These are phyloP conservation scores for Biscogniauxia marginata DNA, from an alignment of 2,329 filamentous ascomycete species.

Conservation along the genomic window DNA sequence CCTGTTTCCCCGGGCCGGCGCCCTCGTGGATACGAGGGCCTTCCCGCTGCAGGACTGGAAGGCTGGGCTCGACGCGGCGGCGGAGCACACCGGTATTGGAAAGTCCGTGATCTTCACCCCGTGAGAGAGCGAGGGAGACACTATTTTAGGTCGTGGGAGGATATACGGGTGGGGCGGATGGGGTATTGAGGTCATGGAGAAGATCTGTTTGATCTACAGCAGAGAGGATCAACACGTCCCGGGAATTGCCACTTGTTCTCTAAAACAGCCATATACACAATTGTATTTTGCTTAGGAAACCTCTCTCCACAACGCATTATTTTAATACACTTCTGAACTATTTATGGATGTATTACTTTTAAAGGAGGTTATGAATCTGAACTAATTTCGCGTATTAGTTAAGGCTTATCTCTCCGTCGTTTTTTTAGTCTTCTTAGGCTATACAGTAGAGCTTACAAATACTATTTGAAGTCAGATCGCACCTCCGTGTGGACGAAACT, in stretches of 20 bases:
- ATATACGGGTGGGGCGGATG: neutral
- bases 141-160: neutral
- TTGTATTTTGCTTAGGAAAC: neutral
- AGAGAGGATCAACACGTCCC: neutral
- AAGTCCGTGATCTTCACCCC: neutral
- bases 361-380: neutral
- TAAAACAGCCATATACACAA: neutral
- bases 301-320: neutral
- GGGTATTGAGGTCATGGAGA: neutral
- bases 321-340: neutral
- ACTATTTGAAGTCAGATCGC: neutral
- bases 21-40: constrained; percentile 19
- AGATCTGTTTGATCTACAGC: neutral
- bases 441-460: neutral
- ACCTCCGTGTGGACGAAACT: neutral
- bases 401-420: too few species aligned
- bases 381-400: neutral
- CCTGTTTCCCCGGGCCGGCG: constrained; percentile 18
- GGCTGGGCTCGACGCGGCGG: constrained; percentile 18
- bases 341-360: neutral
- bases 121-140: neutral
- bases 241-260: neutral
- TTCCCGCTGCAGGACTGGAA: constrained; percentile 23
- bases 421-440: too few species aligned
- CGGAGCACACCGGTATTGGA: constrained; percentile 4